Evolutionary conservation across 2,329 filamentous ascomycete species (phyloP).

Genomic region (Cryphonectria carpinicola): DNA sequence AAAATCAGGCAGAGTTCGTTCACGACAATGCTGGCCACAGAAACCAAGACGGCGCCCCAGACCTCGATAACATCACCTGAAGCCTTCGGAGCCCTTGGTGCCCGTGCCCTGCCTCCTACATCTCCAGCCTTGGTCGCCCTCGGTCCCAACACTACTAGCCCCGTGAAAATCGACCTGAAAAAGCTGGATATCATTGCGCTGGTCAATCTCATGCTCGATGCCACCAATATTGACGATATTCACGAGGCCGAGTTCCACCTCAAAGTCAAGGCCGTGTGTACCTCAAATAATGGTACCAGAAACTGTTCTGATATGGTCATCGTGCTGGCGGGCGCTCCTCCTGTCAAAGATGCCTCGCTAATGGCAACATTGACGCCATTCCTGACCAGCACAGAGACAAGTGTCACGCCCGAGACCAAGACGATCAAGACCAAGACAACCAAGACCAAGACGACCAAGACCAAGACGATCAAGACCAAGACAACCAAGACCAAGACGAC

Average conservation of each 20-base stretch:
- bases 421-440: neutral
- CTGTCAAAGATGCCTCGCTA: neutral
- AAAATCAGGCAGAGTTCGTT: too few species aligned
- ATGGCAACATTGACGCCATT: neutral
- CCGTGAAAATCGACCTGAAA: constrained; percentile 6
- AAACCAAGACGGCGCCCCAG: too few species aligned
- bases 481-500: constrained; percentile 2
- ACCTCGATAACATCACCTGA: neutral
- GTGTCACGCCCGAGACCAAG: neutral
- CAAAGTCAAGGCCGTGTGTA: constrained; percentile 3
- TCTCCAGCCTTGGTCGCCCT: neutral
- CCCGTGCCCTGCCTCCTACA: neutral
- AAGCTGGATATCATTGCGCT: constrained; percentile 2
- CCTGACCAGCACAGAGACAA: neutral
- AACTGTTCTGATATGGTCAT: neutral
- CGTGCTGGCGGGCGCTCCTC: neutral
- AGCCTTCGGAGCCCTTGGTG: neutral
- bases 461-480: neutral
- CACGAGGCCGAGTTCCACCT: constrained; percentile 2
- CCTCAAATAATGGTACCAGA: neutral
- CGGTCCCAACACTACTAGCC: neutral
- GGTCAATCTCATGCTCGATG: constrained; percentile 10
- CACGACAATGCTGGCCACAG: neutral
- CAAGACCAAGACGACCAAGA: neutral
- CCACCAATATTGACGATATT: constrained; percentile 16